Evolutionary conservation across 306 rosid species (phyloP).

Genomic region (Pterocarpus santalinus): DNA sequence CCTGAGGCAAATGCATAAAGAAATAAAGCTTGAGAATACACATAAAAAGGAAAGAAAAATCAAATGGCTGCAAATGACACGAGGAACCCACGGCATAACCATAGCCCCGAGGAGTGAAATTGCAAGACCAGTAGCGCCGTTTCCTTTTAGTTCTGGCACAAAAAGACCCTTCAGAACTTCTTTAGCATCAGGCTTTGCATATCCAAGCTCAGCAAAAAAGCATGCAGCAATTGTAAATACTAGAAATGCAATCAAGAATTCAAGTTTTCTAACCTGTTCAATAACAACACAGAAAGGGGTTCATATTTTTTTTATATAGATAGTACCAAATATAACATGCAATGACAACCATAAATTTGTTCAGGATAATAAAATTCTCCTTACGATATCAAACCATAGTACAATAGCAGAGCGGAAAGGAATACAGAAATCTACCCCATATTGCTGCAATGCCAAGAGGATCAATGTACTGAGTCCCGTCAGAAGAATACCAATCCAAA

Average conservation of each 20-base stretch:
- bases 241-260: slow-evolving; percentile 87
- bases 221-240: slow-evolving; percentile 91
- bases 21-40: slow-evolving; percentile 11
- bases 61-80: slow-evolving; percentile 27
- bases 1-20: slow-evolving; percentile 60
- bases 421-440: slow-evolving; percentile 78
- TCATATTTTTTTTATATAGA: slow-evolving; percentile 8
- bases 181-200: slow-evolving; percentile 78
- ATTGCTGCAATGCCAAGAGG: slow-evolving; percentile 81
- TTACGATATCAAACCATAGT: slow-evolving; percentile 12
- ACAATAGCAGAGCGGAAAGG: neutral
- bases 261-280: slow-evolving; percentile 93
- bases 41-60: neutral
- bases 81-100: slow-evolving; percentile 97
- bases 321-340: slow-evolving; percentile 20
- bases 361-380: slow-evolving; percentile 14
- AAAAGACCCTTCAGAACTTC: slow-evolving; percentile 85
- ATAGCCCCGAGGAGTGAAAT: slow-evolving; percentile 98
- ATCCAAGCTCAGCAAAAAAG: slow-evolving; percentile 89
- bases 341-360: slow-evolving; percentile 12
- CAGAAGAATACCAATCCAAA: slow-evolving; percentile 65
- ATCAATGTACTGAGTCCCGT: slow-evolving; percentile 67
- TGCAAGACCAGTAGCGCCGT: slow-evolving; percentile 95
- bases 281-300: slow-evolving; percentile 24
- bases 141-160: slow-evolving; percentile 88